These are phyloP conservation scores for Arabidopsis hybrid DNA, from an alignment of 441 rosid species.

Conservation along the genomic window DNA sequence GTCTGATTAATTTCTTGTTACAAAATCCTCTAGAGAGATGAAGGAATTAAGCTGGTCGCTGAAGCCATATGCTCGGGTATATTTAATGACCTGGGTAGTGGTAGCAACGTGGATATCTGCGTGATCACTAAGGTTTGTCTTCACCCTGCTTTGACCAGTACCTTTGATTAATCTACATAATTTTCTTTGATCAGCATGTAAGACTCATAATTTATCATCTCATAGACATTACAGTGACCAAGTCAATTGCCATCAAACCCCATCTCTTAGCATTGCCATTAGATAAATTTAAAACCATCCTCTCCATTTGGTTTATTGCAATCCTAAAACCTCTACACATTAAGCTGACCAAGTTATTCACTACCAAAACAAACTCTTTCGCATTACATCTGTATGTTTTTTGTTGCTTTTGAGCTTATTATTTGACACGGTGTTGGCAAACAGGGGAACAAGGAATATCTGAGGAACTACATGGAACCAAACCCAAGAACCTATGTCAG, in stretches of 20 bases:
- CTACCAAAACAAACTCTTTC: background rate
- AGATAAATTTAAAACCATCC: background rate
- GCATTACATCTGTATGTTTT: background rate
- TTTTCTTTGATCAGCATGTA: constrained; percentile 23
- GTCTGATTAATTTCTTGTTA: constrained; percentile 16
- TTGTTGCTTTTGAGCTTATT: background rate
- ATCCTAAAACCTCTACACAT: background rate
- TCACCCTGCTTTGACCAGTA: background rate
- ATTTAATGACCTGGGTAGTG: constrained; percentile 97
- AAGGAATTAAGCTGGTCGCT: constrained; percentile 79
- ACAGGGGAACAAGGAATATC: constrained; percentile 89
- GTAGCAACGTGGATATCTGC: constrained; percentile 97
- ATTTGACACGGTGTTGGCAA: constrained; percentile 30
- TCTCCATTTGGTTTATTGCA: constrained; percentile 3
- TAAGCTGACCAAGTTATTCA: background rate
- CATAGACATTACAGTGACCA: constrained; percentile 10
- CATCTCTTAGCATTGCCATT: background rate
- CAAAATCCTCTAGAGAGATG: constrained; percentile 68
- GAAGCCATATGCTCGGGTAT: constrained; percentile 93
- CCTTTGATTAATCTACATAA: background rate
- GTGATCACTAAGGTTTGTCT: constrained; percentile 88
- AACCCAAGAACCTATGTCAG: constrained; percentile 88
- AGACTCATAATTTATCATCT: background rate
- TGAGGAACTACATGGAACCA: constrained; percentile 89
- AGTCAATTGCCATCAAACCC: background rate